phyloP scores from a whole-genome alignment of 1,284 basidiomycete species.

The Irpex lacteus region DNA sequence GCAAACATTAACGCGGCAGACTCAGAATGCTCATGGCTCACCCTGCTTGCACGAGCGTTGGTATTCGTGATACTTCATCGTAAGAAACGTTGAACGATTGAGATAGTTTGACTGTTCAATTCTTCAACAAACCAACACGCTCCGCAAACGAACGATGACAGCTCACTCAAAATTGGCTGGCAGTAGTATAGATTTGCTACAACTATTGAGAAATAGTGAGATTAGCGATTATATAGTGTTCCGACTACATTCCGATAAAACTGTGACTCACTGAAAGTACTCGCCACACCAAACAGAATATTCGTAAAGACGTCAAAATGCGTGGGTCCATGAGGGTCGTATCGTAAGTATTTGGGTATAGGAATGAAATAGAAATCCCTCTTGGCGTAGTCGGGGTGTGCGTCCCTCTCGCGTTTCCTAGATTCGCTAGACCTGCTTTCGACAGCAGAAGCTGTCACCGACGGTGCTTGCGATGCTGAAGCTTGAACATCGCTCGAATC shows the following conservation, averaged over 20 bases:
- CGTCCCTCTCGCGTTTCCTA: background rate
- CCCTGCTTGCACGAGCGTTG: constrained; percentile 3
- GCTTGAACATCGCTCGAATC: background rate
- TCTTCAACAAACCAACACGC: too few relatives aligned
- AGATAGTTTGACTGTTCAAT: background rate
- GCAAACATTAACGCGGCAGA: background rate
- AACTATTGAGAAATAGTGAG: constrained; percentile 27
- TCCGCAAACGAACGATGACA: background rate
- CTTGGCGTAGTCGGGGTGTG: background rate
- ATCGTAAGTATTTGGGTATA: constrained; percentile 60
- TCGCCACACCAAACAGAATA: constrained; percentile 60
- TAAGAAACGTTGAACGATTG: constrained; percentile 1
- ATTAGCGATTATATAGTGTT: background rate
- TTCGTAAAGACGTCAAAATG: constrained; percentile 64
- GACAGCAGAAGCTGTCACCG: background rate
- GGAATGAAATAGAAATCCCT: constrained; percentile 63
- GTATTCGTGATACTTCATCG: background rate
- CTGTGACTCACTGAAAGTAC: constrained; percentile 48
- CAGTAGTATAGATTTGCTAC: constrained; percentile 72
- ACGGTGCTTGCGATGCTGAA: background rate
- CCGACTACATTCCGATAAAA: background rate
- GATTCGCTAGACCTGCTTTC: background rate
- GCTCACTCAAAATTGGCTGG: constrained; percentile 60
- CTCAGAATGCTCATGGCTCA: constrained; percentile 26
- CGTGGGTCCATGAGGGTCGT: constrained; percentile 55